Conservation (phyloP, 805 yeast species). For the Candida vartiovaarae region DNA sequence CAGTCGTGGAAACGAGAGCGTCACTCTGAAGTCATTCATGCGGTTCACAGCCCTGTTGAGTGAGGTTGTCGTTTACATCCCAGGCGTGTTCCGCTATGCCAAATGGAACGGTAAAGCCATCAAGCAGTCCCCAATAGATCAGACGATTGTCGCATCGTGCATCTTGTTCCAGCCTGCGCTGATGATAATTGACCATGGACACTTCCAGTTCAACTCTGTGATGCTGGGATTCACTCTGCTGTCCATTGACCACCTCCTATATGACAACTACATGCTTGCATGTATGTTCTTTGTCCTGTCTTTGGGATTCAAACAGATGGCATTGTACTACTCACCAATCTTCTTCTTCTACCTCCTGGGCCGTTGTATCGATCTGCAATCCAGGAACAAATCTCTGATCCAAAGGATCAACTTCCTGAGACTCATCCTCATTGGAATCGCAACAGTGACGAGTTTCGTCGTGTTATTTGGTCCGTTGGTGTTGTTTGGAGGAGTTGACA, state of each 20-base stretch:
- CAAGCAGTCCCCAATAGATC: conserved; percentile 60
- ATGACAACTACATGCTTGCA: conserved; percentile 58
- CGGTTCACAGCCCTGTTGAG: conserved; percentile 70
- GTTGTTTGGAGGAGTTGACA: conserved; percentile 32
- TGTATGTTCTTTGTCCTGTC: conserved; percentile 74
- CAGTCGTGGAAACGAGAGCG: conserved; percentile 72
- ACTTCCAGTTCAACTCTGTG: conserved; percentile 90
- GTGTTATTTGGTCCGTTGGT: conserved; percentile 56
- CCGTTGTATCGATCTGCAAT: conserved; percentile 25
- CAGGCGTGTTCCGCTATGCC: conserved; percentile 69
- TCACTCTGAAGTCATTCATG: conserved; percentile 75
- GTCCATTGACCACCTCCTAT: conserved; percentile 57
- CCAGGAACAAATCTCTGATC: conserved; percentile 5
- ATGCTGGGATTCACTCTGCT: conserved; percentile 83
- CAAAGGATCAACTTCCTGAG: conserved; percentile 45
- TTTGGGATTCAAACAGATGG: conserved; percentile 90
- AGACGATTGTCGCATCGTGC: conserved; percentile 67
- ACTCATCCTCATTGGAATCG: conserved; percentile 52
- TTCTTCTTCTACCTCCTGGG: conserved; percentile 77
- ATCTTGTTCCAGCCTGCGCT: conserved; percentile 82
- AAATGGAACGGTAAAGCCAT: conserved; percentile 61
- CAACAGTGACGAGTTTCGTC: conserved; percentile 50
- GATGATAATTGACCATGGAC: conserved; percentile 90
- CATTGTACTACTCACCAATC: conserved; percentile 85
- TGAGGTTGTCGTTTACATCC: conserved; percentile 68